These are phyloP conservation scores for Phytophthora melonis DNA, from an alignment of 352 stramenopile species.

Conservation along the genomic window DNA sequence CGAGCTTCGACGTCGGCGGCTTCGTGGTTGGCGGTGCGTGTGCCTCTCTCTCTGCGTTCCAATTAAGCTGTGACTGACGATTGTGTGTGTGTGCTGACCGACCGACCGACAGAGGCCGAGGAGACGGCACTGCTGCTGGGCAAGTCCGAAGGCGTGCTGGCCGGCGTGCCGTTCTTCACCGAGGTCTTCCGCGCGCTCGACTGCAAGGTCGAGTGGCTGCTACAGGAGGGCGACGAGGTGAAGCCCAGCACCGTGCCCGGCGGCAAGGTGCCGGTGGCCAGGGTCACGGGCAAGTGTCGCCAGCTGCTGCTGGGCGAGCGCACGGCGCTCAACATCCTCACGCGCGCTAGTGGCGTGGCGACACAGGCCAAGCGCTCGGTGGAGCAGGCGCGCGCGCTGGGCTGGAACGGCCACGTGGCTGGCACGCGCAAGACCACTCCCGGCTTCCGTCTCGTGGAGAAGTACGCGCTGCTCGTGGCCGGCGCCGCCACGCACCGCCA, in stretches of 20 bases:
- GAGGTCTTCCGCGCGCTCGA: slow-evolving; percentile 93
- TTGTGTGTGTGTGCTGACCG: neutral
- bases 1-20: slow-evolving; percentile 97
- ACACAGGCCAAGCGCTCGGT: slow-evolving; percentile 84
- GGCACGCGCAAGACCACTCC: slow-evolving; percentile 99
- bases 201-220: slow-evolving; percentile 93
- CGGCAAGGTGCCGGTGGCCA: slow-evolving; percentile 93
- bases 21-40: slow-evolving; percentile 95
- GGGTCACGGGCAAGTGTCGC: slow-evolving; percentile 94
- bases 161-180: slow-evolving; percentile 96
- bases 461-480: slow-evolving; percentile 98
- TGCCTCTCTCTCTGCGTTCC: neutral
- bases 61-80: neutral
- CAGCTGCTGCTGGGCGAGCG: slow-evolving; percentile 96
- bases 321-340: slow-evolving; percentile 98
- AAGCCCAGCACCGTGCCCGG: slow-evolving; percentile 46
- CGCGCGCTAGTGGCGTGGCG: slow-evolving; percentile 95
- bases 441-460: slow-evolving; percentile 98
- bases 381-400: slow-evolving; percentile 65
- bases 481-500: slow-evolving; percentile 95
- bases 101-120: slow-evolving; percentile 50
- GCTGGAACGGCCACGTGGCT: slow-evolving; percentile 95
- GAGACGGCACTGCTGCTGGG: slow-evolving; percentile 88
- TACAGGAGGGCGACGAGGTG: slow-evolving; percentile 75
- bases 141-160: slow-evolving; percentile 96